Evolutionary conservation across 2,329 filamentous ascomycete species (phyloP), one percentile per base, ranked within the genome.

Genomic region (Aspergillus sp.): DNA sequence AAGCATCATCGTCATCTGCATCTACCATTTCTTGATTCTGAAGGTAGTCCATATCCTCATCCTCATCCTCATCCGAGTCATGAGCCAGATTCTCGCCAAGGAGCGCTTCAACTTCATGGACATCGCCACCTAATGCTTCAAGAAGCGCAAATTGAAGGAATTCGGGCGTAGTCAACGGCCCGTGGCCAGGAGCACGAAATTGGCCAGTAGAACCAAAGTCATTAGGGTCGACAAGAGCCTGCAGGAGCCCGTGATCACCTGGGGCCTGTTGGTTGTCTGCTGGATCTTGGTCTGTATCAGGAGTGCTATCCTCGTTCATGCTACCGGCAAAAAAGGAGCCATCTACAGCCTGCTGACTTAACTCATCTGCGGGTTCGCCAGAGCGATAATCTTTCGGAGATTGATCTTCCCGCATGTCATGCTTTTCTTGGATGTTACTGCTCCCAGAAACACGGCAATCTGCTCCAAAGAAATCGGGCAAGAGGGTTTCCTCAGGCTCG

Each of bases 401-500:
- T 33, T 33, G 49, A n/a, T 17, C 21, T 47, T 15, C 44, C 15
- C 39, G 47, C 9, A 8, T 19, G 19, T 48, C 43, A 48, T 11
- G 11, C 11, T 54, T 48, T 17, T 27, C 44, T 11, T 33, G 9
- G 11, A 21, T 17, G 44, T 43, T 37, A 35, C 5, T 15, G 45
- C n/a, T 41, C 46, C 27, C 55, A 25, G 31, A 61, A 31, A 70
- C 64, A 23, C 58, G 57, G 47, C 62, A 70, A 27, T 70, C 66
- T 14, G 61, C 45, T 35, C 62, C 65, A 35, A 75, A 71, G 9
- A 75, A 62, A 55, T 72, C 66, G 31, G 67, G 67, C 15, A 71
- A 55, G 4, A 62, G 46, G 6, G 63, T 48, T 40, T 69, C 63
- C 14, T 66, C 65, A 31, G 61, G 60, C 17, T 64, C 61, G 14